Evolutionary conservation across 169 alveolate genomes (phyloP).

Genomic region (Toxoplasma gondii): DNA sequence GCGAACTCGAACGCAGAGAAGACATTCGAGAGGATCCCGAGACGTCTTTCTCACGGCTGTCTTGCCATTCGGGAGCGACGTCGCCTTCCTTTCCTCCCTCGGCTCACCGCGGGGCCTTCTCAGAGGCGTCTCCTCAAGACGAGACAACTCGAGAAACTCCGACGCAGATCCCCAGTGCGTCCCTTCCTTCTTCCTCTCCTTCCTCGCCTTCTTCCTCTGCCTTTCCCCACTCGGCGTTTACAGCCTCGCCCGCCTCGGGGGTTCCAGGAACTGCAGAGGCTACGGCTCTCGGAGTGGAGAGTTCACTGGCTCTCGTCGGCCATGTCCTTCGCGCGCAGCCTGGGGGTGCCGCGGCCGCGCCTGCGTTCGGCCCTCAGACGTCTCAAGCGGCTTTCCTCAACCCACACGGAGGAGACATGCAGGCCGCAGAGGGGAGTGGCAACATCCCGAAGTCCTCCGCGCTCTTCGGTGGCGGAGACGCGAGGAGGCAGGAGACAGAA

Average conservation of each 20-base stretch:
- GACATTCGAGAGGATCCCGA: not conserved
- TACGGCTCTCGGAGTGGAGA: too few relatives aligned
- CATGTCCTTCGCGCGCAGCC: not conserved
- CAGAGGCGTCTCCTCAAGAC: not conserved
- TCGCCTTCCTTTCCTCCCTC: not conserved
- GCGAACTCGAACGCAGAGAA: not conserved
- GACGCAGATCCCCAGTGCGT: not conserved
- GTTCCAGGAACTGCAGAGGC: not conserved
- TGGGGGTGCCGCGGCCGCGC: not conserved
- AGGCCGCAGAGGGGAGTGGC: too few relatives aligned
- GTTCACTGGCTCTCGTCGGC: not conserved
- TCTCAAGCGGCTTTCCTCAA: too few relatives aligned
- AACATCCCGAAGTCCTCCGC: too few relatives aligned
- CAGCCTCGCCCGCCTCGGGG: not conserved
- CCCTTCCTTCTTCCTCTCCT: not conserved
- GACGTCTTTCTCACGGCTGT: not conserved
- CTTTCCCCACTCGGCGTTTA: not conserved
- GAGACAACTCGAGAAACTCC: not conserved
- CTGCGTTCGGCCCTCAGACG: too few relatives aligned
- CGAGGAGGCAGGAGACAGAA: too few relatives aligned
- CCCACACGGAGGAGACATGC: too few relatives aligned
- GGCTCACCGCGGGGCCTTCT: not conserved
- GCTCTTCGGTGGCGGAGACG: too few relatives aligned
- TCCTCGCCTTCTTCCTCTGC: slow-evolving; percentile 19
- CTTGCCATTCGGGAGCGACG: not conserved